Evolutionary conservation across 306 rosid species (phyloP).

Genomic region (Oxytropis ochrocephala): DNA sequence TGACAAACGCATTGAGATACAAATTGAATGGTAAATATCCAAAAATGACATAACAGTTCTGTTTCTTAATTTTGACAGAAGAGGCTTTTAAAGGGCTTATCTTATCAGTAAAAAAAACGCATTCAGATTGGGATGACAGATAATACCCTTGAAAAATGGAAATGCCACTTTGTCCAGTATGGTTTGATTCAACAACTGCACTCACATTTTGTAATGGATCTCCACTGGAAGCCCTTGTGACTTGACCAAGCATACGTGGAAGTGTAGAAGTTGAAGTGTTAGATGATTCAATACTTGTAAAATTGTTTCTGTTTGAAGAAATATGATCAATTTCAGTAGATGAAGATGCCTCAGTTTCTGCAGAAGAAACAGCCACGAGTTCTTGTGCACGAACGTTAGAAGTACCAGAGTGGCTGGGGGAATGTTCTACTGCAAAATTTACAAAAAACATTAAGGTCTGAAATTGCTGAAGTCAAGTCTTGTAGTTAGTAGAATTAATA

Average conservation of each 20-base stretch:
- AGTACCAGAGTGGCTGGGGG: slow-evolving; percentile 30
- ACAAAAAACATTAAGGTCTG: slow-evolving; percentile 2
- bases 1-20: background rate
- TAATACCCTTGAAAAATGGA: slow-evolving; percentile 82
- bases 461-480: slow-evolving; percentile 13
- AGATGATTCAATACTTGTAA: slow-evolving; percentile 34
- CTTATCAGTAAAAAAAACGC: background rate
- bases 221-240: slow-evolving; percentile 23
- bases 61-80: background rate
- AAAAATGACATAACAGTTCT: background rate
- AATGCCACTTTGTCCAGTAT: slow-evolving; percentile 47
- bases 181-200: slow-evolving; percentile 34
- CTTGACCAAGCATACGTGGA: slow-evolving; percentile 23
- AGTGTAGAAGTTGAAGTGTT: slow-evolving; percentile 29
- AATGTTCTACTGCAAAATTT: slow-evolving; percentile 55
- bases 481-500: background rate
- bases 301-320: slow-evolving; percentile 31
- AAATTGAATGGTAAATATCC: background rate
- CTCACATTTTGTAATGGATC: slow-evolving; percentile 29
- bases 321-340: slow-evolving; percentile 25
- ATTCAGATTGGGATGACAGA: slow-evolving; percentile 21
- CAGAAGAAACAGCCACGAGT: slow-evolving; percentile 31
- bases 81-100: background rate
- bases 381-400: slow-evolving; percentile 34
- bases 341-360: slow-evolving; percentile 28